Evolutionary conservation across 1,284 basidiomycete genomes (phyloP), one percentile per base, ranked within the genome.

Genomic region (Anthracocystis setariae): DNA sequence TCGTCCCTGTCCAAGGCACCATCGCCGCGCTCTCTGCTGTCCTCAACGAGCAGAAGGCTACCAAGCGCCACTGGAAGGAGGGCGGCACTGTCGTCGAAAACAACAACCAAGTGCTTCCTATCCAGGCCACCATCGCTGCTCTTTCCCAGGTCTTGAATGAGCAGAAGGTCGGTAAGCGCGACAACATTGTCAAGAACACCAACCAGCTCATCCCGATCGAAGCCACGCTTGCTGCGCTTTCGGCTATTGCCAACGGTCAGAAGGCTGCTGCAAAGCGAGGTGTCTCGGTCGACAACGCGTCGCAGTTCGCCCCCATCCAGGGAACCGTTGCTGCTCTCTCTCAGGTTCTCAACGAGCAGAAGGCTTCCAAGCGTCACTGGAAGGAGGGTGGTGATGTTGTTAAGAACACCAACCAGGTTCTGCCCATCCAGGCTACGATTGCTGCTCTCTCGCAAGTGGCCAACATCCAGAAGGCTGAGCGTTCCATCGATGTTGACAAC

Each of bases 91-190:
- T 33, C 17, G 57, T 71, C 15, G 29, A 71, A 24, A 71, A 71
- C 68, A 39, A 18, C n/a, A 27, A 29, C 17, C 54, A 66, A 40
- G 17, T 64, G 37, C 17, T 66, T 8, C 68, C 68, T 24, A 55
- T 71, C 59, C 17, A 71, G 59, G 69, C 33, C 38, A 66, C 63
- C 37, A 29, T 55, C 23, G 63, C 69, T 27, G 69, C 48, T 21
- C 69, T 72, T 35, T 64, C 69, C 0, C 25, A 27, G n/a, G 69
- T 72, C 18, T n/a, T 50, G 39, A 71, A 66, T 63, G 48, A 49
- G n/a, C 54, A 65, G 48, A 59, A 58, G 49, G 49, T 55, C 24
- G 39, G 24, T 29, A 57, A 55, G 55, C 60, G 66, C 18, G 60
- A 44, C 46, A 59, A 51, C 46, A 23, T 45, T 32, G 53, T 72